phyloP scores from a whole-genome alignment of 352 stramenopile genomes.

The Globisporangium rhizosaccharum region DNA sequence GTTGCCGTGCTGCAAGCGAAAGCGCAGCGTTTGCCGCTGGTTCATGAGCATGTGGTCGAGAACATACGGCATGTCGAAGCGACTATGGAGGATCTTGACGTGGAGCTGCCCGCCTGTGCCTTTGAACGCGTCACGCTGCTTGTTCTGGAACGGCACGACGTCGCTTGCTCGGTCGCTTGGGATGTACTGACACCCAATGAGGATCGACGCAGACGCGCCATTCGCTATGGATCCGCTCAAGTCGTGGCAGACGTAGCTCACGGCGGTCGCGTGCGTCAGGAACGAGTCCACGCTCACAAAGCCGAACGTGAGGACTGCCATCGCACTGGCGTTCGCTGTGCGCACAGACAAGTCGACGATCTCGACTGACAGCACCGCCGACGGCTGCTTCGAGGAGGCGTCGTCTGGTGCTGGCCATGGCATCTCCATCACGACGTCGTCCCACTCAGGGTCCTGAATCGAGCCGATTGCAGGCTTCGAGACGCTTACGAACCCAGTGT shows the following conservation, averaged over 20 bases:
- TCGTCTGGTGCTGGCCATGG: constrained; percentile 10
- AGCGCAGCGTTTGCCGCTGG: constrained; percentile 4
- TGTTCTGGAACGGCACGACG: constrained; percentile 3
- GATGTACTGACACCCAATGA: constrained; percentile 44
- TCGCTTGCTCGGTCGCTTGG: constrained; percentile 17
- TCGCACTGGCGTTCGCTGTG: constrained; percentile 24
- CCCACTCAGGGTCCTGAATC: constrained; percentile 27
- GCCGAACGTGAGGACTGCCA: constrained; percentile 32
- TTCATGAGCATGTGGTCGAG: constrained; percentile 19
- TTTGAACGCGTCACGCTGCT: constrained; percentile 3
- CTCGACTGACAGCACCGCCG: constrained; percentile 21
- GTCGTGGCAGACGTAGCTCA: constrained; percentile 22
- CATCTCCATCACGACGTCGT: constrained; percentile 21
- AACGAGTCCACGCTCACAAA: constrained; percentile 29
- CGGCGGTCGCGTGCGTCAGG: constrained; percentile 24
- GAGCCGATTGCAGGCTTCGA: constrained; percentile 28
- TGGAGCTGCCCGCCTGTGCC: constrained; percentile 22
- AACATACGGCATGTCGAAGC: constrained; percentile 17
- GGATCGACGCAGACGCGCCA: constrained; percentile 15
- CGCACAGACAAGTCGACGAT: constrained; percentile 37
- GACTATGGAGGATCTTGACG: constrained; percentile 20
- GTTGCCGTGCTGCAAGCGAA: constrained; percentile 12
- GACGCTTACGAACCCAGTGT: constrained; percentile 10
- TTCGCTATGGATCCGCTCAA: constrained; percentile 11
- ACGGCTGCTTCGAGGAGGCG: background rate